Evolutionary conservation across 148 eudicot genomes (phyloP), one percentile per base, ranked within the genome.

Genomic region (Heliosperma pusillum): DNA sequence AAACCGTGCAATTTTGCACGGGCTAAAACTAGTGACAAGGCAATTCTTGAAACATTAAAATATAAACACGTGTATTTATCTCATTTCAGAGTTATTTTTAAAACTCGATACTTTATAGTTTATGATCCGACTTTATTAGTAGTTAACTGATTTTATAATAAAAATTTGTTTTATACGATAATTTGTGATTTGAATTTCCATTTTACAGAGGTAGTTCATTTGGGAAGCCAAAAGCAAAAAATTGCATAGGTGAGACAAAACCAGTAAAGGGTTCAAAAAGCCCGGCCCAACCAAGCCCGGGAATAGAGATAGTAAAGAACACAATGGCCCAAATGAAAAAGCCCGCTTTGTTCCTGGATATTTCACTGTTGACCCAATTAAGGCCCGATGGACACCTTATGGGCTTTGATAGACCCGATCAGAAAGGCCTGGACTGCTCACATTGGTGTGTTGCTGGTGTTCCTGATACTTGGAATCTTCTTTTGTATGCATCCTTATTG

Each of bases 401-500:
- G 29, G 1, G 20, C 52, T 81, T 67, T 42, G 44, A 22, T n/a
- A 44, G 70, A 45, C 66, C 71, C 6, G 10, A 17, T 7, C 78
- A 77, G 40, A 73, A 47, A 2, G 78, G 80, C 2, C 16, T 36
- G 2, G 83, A 81, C 45, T 81, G 83, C 75, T 73, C 74, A 15
- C 80, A 81, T 27, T 81, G 83, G 80, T 77, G 83, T 42, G 47
- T 81, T 8, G 60, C 77, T 42, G 83, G 83, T 5, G 80, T 77
- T 10, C 80, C 80, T 10, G 80, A 81, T 69, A 59, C 78, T 25
- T 81, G 83, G 80, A 77, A 77, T 63, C 0, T 64, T 12, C 77
- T 81, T 62, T 69, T 76, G 17, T 44, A 36, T 58, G 22, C 73
- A 9, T 68, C 64, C 11, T 1, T 76, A 17, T 74, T 5, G 29